Percentiles rank a stretch among this genome's conserved stretches.
phyloP scores from a whole-genome alignment of 2,329 filamentous ascomycete species.

The Allantophomopsis lycopodina region DNA sequence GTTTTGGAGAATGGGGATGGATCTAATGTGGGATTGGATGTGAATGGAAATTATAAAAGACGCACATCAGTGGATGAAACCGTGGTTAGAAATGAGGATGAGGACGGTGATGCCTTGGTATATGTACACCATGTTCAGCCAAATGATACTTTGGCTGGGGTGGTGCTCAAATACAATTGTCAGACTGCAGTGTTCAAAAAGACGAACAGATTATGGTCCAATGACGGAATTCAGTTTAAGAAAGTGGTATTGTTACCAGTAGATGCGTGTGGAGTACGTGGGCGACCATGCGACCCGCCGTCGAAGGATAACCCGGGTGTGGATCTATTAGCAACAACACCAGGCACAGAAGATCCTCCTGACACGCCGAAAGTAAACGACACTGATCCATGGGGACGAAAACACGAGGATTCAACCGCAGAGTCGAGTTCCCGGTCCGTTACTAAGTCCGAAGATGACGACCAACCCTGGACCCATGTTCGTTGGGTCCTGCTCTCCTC shows the following conservation, averaged over 20 bases:
- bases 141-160: constrained; percentile 78
- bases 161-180: constrained; percentile 84
- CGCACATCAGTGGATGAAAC: constrained; percentile 15
- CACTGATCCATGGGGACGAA: constrained; percentile 17
- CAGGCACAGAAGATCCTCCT: constrained; percentile 20
- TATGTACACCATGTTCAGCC: constrained; percentile 81
- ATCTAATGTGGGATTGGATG: constrained; percentile 42
- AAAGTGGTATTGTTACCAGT: constrained; percentile 76
- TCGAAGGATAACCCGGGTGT: constrained; percentile 26
- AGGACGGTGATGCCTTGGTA: constrained; percentile 65
- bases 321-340: constrained; percentile 37
- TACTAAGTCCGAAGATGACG: constrained; percentile 28
- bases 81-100: constrained; percentile 24
- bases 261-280: constrained; percentile 76
- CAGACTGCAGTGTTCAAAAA: constrained; percentile 70
- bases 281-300: constrained; percentile 48
- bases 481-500: constrained; percentile 78
- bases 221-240: constrained; percentile 76
- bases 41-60: constrained; percentile 24
- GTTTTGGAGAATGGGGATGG: constrained; percentile 47
- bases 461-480: constrained; percentile 70
- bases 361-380: constrained; percentile 8
- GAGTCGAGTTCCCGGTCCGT: constrained; percentile 1
- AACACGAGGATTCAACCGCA: constrained; percentile 7
- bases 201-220: constrained; percentile 88